These are phyloP conservation scores for Boletus rubescentipes DNA, from an alignment of 768 basidiomycete species.

Conservation along the genomic window DNA sequence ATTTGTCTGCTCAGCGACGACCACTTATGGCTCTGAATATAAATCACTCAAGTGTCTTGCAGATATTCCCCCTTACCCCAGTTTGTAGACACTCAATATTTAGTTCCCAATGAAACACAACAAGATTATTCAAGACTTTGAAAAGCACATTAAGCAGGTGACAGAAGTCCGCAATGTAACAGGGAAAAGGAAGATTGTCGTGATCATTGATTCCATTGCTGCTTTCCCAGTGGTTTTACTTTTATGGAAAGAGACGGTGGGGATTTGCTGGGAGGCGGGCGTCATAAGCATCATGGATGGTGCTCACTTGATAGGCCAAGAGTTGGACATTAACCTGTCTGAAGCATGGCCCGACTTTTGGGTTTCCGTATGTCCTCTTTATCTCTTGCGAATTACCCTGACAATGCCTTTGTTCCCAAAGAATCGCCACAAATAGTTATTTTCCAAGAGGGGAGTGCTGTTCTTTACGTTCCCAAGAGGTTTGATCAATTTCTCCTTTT, in stretches of 20 bases:
- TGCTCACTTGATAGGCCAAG: conserved; percentile 77
- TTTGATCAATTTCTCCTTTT: conserved; percentile 22
- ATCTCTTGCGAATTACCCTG: background rate
- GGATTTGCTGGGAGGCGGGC: conserved; percentile 60
- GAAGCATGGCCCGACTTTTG: conserved; percentile 69
- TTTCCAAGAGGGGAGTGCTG: conserved; percentile 64
- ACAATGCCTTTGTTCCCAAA: conserved; percentile 21
- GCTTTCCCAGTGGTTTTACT: conserved; percentile 60
- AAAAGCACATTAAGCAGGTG: conserved; percentile 35
- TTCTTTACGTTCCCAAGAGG: conserved; percentile 73
- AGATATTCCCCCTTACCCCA: conserved; percentile 57
- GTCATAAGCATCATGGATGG: conserved; percentile 74
- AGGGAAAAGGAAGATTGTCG: conserved; percentile 51
- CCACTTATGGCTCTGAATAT: conserved; percentile 56
- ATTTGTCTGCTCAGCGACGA: conserved; percentile 40
- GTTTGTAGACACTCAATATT: conserved; percentile 47
- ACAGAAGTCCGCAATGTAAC: conserved; percentile 19
- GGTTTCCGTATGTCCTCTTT: conserved; percentile 54
- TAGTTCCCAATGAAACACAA: conserved; percentile 57
- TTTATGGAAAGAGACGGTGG: conserved; percentile 72
- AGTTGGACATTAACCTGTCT: conserved; percentile 57
- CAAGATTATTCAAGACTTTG: conserved; percentile 53
- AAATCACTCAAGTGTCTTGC: conserved; percentile 52
- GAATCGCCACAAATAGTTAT: conserved; percentile 90
- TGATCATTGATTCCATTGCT: conserved; percentile 66